Conservation (phyloP, 257 asterid genomes). For the Echium plantagineum region DNA sequence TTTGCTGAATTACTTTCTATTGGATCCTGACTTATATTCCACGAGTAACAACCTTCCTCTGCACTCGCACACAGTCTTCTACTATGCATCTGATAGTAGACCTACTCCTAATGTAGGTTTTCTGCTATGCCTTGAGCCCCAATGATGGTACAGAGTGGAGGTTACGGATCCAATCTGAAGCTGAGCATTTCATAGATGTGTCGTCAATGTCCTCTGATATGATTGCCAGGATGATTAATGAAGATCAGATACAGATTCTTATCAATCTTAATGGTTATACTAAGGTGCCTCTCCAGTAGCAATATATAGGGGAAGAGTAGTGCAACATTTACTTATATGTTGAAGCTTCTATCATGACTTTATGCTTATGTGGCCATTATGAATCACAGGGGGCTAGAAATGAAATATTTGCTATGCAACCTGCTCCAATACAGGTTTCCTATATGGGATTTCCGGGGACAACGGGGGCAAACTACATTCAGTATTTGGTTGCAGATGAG, state of each 20-base stretch:
- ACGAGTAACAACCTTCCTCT: not conserved
- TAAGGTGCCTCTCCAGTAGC: slow-evolving; percentile 35
- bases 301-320: not conserved
- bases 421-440: slow-evolving; percentile 99
- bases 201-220: slow-evolving; percentile 85
- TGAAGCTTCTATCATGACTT: not conserved
- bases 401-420: slow-evolving; percentile 98
- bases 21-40: too few species aligned
- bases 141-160: slow-evolving; percentile 98
- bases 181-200: slow-evolving; percentile 85
- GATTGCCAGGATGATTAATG: slow-evolving; percentile 90
- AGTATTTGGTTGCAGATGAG: slow-evolving; percentile 96
- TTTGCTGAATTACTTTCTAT: slow-evolving; percentile 2
- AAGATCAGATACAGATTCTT: slow-evolving; percentile 88
- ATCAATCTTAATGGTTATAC: slow-evolving; percentile 97
- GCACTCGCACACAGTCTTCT: too few species aligned
- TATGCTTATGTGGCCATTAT: not conserved
- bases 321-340: not conserved
- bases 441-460: slow-evolving; percentile 99
- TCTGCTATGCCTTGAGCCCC: slow-evolving; percentile 92
- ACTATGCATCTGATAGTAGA: not conserved
- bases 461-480: slow-evolving; percentile 87
- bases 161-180: slow-evolving; percentile 76
- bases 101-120: slow-evolving; percentile 41
- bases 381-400: slow-evolving; percentile 89